Percentiles rank a stretch among this genome's conserved stretches.
Conservation (phyloP, 345 rosid genomes). For the Aquilaria malaccensis region DNA sequence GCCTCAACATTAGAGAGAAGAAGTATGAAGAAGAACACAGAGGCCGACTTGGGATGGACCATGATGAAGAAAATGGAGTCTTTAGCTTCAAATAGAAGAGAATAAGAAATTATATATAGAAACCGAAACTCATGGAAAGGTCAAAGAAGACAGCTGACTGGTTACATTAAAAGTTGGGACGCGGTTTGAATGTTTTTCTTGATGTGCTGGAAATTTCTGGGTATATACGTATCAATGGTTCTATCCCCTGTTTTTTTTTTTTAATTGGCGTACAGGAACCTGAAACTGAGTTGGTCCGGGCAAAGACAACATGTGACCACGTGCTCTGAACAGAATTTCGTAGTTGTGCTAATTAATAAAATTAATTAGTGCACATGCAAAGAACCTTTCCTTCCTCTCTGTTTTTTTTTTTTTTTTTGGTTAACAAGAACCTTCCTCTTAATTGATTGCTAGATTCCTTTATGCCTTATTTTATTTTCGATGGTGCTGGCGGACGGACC, state of each 20-base stretch:
- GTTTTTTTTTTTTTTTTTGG: too few relatives aligned
- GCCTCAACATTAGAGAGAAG: slow-evolving; percentile 18
- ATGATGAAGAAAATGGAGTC: slow-evolving; percentile 5
- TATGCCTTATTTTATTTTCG: too few relatives aligned
- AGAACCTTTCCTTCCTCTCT: neutral
- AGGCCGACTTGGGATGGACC: slow-evolving; percentile 5
- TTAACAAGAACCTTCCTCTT: too few relatives aligned
- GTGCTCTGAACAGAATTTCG: slow-evolving; percentile 1
- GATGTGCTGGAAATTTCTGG: neutral
- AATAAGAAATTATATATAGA: neutral
- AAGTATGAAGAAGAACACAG: slow-evolving; percentile 7
- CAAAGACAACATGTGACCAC: slow-evolving; percentile 4
- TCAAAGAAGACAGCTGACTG: neutral
- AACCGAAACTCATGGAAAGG: neutral
- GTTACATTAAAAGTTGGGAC: neutral
- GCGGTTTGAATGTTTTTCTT: slow-evolving; percentile 6
- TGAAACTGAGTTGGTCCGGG: neutral
- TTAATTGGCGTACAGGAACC: slow-evolving; percentile 5
- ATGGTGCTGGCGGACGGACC: too few relatives aligned
- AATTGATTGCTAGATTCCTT: too few relatives aligned
- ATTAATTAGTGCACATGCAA: neutral
- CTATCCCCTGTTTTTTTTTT: too few relatives aligned
- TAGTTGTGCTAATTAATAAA: neutral
- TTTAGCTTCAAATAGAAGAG: neutral
- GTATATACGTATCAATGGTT: too few relatives aligned